Percentiles rank a stretch among this genome's conserved stretches.
Conservation (phyloP, 2,329 filamentous ascomycete species). For the Endothia cerciana region DNA sequence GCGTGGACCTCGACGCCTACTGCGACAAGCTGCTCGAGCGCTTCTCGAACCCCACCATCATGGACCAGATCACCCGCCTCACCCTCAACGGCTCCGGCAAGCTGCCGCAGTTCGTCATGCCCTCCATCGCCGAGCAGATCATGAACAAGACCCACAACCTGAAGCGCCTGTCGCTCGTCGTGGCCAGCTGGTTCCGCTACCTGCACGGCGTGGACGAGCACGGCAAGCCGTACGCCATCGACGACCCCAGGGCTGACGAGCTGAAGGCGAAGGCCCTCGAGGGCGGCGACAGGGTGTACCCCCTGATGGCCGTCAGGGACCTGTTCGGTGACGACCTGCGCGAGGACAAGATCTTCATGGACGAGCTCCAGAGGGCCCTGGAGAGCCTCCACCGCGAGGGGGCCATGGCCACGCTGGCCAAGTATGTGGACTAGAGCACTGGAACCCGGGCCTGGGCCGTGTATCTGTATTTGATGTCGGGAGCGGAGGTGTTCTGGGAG, state of each 20-base stretch:
- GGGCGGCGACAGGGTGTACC: slow-evolving; percentile 46
- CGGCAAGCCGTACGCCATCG: slow-evolving; percentile 46
- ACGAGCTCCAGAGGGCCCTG: slow-evolving; percentile 51
- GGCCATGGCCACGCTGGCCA: slow-evolving; percentile 52
- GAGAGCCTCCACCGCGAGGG: slow-evolving; percentile 51
- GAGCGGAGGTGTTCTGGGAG: slow-evolving; percentile 3
- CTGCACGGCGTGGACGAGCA: slow-evolving; percentile 53
- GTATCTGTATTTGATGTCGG: background rate
- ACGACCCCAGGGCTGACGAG: slow-evolving; percentile 54
- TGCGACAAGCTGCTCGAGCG: slow-evolving; percentile 57
- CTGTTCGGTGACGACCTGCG: slow-evolving; percentile 58
- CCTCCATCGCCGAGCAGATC: slow-evolving; percentile 51
- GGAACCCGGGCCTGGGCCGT: background rate
- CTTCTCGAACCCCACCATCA: slow-evolving; percentile 60
- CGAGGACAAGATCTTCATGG: slow-evolving; percentile 50
- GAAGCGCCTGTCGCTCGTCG: slow-evolving; percentile 52
- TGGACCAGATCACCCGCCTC: slow-evolving; percentile 57
- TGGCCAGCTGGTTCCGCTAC: slow-evolving; percentile 56
- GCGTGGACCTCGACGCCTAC: slow-evolving; percentile 56
- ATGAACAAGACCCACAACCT: slow-evolving; percentile 44
- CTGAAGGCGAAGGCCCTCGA: slow-evolving; percentile 49
- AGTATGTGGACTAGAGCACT: slow-evolving; percentile 45
- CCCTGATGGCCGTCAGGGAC: slow-evolving; percentile 49
- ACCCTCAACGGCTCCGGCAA: slow-evolving; percentile 57
- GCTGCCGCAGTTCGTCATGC: slow-evolving; percentile 57